Base-by-base conservation (phyloP, 176 grass and related monocot species). In the Neostapfia colusana region DNA sequence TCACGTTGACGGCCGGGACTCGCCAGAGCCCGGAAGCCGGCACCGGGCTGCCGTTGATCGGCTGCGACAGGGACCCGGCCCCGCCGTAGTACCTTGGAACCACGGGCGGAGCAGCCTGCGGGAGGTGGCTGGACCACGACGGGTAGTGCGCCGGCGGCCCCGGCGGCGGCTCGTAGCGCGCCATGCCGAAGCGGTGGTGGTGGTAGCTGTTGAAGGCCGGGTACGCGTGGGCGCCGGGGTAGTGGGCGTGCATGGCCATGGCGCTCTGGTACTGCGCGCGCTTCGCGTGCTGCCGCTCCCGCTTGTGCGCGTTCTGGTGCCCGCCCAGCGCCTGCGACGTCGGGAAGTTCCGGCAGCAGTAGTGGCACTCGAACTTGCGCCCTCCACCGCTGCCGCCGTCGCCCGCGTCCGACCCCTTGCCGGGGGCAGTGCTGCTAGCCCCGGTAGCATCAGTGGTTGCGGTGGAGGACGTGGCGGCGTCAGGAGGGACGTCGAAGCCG, bases 261-360 rank as follows among this genome's bases (percentile, higher is more conserved):
- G 91, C 88, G 44, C 85, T 86, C 74, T 95, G 96, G 88, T 95
- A 90, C 63, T 92, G 92, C 37, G 87, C 89, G 63, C 92, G 82
- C 89, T 92, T 95, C 7, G 84, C 88, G 64, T 89, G 78, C 75
- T 93, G 90, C 55, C 93, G 82, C 80, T 96, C 93, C 81, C 93
- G 67, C 80, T 96, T 96, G 86, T 96, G 89, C 50, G 93, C 93
- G 83, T 96, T 96, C 80, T 96, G 89, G 65, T 96, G 93, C 21
- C 93, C 93, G 6, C 89, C 93, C 44, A 96, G 76, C 12, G 93
- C 93, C 61, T 96, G 93, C 80, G 93, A 92, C 26, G 90, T 97
- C 21, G 93, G 88, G 75, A 97, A 97, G 61, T 91, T 85, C 24
- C 93, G 88, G 86, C 86, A 89, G 88, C 93, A 97, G 85, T 91